Evolutionary conservation across 345 rosid species (phyloP).

Genomic region (Euphorbia lathyris): DNA sequence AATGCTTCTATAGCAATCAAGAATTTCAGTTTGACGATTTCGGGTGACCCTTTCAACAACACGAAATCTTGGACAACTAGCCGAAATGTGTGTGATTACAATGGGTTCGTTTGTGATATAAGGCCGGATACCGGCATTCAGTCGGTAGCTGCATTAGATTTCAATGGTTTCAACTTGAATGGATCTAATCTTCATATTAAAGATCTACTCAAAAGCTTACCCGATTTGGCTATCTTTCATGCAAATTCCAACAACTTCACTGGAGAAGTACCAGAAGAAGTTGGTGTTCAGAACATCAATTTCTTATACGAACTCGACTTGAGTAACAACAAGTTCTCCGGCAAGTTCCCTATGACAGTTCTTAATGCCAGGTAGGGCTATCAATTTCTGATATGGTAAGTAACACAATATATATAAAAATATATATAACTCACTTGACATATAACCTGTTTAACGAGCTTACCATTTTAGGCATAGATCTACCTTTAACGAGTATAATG

Average conservation of each 20-base stretch:
- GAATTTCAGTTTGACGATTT: slow-evolving; percentile 21
- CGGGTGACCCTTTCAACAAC: not conserved
- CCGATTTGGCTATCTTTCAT: slow-evolving; percentile 48
- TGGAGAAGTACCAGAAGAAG: slow-evolving; percentile 9
- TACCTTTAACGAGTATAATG: too few relatives aligned
- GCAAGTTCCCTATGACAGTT: slow-evolving; percentile 35
- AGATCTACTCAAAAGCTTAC: slow-evolving; percentile 26
- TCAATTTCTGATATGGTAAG: too few relatives aligned
- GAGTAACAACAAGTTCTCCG: slow-evolving; percentile 45
- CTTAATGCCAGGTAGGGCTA: slow-evolving; percentile 9
- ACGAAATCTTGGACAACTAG: slow-evolving; percentile 15
- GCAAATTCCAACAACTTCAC: slow-evolving; percentile 48
- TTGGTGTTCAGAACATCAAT: not conserved
- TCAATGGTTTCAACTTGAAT: slow-evolving; percentile 32
- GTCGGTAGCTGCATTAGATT: slow-evolving; percentile 33
- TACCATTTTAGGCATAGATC: too few relatives aligned
- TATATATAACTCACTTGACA: too few relatives aligned
- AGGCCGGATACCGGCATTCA: slow-evolving; percentile 21
- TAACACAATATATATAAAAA: too few relatives aligned
- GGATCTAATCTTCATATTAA: slow-evolving; percentile 23
- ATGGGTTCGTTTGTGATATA: slow-evolving; percentile 32
- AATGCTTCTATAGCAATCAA: slow-evolving; percentile 23
- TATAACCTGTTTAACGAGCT: too few relatives aligned
- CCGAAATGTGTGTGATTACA: slow-evolving; percentile 25
- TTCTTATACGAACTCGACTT: slow-evolving; percentile 54